Evolutionary conservation across 495 filamentous ascomycete species (phyloP).

Genomic region (Penicillium salamii): DNA sequence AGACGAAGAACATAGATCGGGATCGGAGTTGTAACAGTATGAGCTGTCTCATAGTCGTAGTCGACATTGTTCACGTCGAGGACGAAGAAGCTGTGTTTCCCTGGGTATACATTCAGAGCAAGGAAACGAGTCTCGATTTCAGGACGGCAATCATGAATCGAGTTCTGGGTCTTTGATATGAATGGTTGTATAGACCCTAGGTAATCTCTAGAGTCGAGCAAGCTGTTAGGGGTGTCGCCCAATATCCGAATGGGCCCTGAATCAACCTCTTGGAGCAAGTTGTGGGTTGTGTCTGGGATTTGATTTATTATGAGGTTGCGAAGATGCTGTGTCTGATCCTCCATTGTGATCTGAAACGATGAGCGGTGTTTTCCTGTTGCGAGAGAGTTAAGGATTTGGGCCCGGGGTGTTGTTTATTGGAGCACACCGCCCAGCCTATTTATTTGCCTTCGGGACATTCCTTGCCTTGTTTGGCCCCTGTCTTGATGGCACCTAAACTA

Average conservation of each 20-base stretch:
- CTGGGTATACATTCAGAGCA: constrained; percentile 8
- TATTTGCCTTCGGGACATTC: too few species aligned
- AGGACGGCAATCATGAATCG: neutral
- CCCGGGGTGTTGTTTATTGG: too few species aligned
- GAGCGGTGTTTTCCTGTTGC: too few species aligned
- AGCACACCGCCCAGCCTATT: too few species aligned
- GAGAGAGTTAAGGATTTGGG: too few species aligned
- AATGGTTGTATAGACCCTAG: constrained; percentile 9
- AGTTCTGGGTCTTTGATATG: constrained; percentile 7
- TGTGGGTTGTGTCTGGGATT: neutral
- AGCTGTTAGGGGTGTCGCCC: constrained; percentile 12
- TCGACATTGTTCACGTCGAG: constrained; percentile 15
- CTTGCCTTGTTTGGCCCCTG: too few species aligned
- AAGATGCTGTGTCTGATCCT: neutral
- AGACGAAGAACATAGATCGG: constrained; percentile 17
- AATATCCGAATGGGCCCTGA: constrained; percentile 10
- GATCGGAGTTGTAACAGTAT: constrained; percentile 1
- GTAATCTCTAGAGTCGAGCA: constrained; percentile 10
- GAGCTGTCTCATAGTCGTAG: constrained; percentile 19
- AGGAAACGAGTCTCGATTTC: constrained; percentile 9
- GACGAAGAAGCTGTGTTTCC: constrained; percentile 10
- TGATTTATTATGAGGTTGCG: neutral
- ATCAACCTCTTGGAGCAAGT: neutral
- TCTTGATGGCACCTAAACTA: too few species aligned
- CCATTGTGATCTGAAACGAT: too few species aligned